Evolutionary conservation across 2,329 filamentous ascomycete genomes (phyloP).

Genomic region (Nigrospora sphaerica): DNA sequence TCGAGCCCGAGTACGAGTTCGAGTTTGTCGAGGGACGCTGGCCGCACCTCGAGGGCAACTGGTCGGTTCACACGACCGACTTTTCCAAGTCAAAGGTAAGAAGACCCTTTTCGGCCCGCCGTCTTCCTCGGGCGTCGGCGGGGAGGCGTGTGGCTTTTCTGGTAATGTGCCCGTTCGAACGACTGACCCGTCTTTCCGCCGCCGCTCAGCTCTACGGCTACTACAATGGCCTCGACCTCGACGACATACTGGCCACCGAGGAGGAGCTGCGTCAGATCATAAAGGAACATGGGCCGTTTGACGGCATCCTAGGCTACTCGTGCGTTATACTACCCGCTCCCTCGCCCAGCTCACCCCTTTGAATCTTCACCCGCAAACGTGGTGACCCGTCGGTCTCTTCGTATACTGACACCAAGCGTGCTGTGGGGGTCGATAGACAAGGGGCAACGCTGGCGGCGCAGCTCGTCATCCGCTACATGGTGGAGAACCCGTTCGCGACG

Average conservation of each 20-base stretch:
- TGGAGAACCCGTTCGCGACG: slow-evolving; percentile 1
- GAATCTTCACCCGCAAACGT: no score
- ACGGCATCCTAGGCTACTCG: slow-evolving; percentile 2
- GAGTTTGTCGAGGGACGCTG: slow-evolving; percentile 2
- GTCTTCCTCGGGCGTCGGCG: no score
- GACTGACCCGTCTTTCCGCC: no score
- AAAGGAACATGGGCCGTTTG: neutral
- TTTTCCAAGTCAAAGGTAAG: slow-evolving; percentile 1
- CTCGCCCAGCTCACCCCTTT: no score
- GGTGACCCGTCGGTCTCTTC: no score
- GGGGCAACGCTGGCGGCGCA: neutral
- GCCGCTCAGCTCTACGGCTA: neutral
- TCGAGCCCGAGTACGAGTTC: slow-evolving; percentile 1
- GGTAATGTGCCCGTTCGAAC: no score
- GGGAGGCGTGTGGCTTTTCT: no score
- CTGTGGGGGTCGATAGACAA: neutral
- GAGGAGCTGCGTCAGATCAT: neutral
- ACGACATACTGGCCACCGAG: neutral
- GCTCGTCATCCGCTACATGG: neutral
- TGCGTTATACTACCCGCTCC: neutral
- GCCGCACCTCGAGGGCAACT: slow-evolving; percentile 1
- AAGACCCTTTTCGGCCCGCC: no score
- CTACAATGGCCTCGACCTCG: neutral
- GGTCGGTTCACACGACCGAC: slow-evolving; percentile 1
- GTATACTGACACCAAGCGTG: no score